Base-by-base conservation (phyloP, 176 grass and related monocot species). In the Carex scoparia region DNA sequence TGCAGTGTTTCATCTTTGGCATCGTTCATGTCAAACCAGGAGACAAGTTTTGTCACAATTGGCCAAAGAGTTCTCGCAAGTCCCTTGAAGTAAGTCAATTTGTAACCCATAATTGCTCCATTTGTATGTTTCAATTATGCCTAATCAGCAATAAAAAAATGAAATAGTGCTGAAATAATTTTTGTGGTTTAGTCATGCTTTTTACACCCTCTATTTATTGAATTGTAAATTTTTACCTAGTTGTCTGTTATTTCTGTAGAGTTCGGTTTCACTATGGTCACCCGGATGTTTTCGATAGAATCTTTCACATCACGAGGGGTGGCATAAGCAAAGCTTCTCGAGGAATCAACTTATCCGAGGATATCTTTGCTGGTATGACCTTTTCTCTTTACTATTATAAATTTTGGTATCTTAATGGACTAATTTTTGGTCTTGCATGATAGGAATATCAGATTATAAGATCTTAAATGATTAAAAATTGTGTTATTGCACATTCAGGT, bases 261-360 rank as follows among this genome's bases (percentile, higher is more conserved):
- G 92, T 98, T 69, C 89, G 95, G 54, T 98, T 98, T 89, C 94
- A 97, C 84, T 97, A 97, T 64, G 94, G 92, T 72, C 94, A 97
- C 84, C 94, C 94, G 81, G 94, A 97, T 84, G 92, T 94, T 13
- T 97, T 97, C 66, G 94, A 97, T 89, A 97, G 94, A 87, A 91
- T 97, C 76, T 97, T 97, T 86, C 94, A 97, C 62, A 93, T 97
- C 87, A 94, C 94, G 63, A 88, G 94, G 80, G 94, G 94, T 73
- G 94, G 92, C 62, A 97, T 97, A 73, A 93, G 94, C 90, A 97
- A 97, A 87, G 90, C 94, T 67, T 94, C 92, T 63, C 87, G 92
- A 84, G 90, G 92, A 85, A 94, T 94, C 82, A 94, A 94, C 70
- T 90, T 94, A 69, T 92, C 90, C 46, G 92, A 92, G 84, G 90